Percentiles rank a stretch among this genome's conserved stretches.
These are phyloP conservation scores for Cicer chorassanicum DNA, from an alignment of 306 rosid species.

Conservation along the genomic window DNA sequence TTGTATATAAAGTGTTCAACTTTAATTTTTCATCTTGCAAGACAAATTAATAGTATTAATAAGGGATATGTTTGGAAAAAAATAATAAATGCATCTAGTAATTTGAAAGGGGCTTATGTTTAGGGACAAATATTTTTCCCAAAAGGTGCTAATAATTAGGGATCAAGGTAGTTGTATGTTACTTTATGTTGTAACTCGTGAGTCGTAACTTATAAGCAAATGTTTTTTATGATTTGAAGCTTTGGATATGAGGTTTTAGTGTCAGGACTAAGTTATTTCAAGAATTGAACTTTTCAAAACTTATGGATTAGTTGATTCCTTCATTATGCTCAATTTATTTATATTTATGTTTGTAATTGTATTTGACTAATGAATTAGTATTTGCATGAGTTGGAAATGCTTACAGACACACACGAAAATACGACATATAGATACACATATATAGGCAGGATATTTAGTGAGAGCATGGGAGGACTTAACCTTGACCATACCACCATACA, in stretches of 20 bases:
- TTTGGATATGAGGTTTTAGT: not conserved
- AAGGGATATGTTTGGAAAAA: no score
- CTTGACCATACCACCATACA: conserved; percentile 9
- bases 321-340: not conserved
- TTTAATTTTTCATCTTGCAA: no score
- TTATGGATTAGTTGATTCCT: not conserved
- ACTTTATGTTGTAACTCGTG: not conserved
- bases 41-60: no score
- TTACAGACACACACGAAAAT: not conserved
- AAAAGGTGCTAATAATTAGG: no score
- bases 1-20: no score
- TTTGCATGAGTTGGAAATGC: not conserved
- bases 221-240: not conserved
- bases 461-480: not conserved
- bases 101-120: no score
- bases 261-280: not conserved
- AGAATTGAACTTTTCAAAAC: not conserved
- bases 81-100: no score
- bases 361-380: not conserved
- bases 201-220: not conserved
- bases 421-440: not conserved
- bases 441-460: not conserved
- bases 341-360: not conserved
- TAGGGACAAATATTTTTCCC: no score
- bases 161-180: no score